Evolutionary conservation across 1,284 basidiomycete genomes (phyloP).

Genomic region (Cystobasidium pallidum): DNA sequence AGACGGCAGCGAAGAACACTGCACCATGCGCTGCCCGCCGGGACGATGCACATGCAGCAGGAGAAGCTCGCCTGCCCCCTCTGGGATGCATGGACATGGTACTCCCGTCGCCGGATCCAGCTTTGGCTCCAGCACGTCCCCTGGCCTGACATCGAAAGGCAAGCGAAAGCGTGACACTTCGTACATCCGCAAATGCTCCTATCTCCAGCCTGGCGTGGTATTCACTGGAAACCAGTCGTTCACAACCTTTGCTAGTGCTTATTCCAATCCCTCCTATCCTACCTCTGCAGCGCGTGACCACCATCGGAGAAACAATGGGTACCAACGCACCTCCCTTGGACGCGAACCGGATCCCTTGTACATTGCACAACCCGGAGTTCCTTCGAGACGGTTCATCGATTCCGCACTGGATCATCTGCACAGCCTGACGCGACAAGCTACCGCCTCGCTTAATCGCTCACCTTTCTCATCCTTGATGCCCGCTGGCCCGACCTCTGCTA

Average conservation of each 20-base stretch:
- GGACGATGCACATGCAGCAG: conserved; percentile 28
- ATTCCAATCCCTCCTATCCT: conserved; percentile 6
- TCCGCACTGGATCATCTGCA: conserved; percentile 23
- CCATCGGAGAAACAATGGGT: background rate
- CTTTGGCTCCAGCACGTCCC: background rate
- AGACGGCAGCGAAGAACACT: conserved; percentile 16
- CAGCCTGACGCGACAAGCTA: conserved; percentile 7
- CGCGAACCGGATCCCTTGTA: conserved; percentile 15
- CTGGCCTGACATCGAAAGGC: background rate
- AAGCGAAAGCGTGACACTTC: conserved; percentile 14
- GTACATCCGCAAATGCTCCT: conserved; percentile 41
- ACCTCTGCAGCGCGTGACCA: conserved; percentile 1
- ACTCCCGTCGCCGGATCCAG: background rate
- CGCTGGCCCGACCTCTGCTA: background rate
- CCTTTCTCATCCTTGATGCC: conserved; percentile 8
- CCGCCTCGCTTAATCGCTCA: conserved; percentile 10
- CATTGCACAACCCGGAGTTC: background rate
- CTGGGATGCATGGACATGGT: background rate
- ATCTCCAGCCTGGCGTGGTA: conserved; percentile 32
- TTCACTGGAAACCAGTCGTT: conserved; percentile 39
- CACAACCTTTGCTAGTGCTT: conserved; percentile 27
- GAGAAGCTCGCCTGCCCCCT: conserved; percentile 15
- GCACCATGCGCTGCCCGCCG: background rate
- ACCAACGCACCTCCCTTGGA: conserved; percentile 1
- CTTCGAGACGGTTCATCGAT: conserved; percentile 5